Evolutionary conservation across 176 grass and related monocot genomes (phyloP).

Genomic region (Oryza meyeriana): DNA sequence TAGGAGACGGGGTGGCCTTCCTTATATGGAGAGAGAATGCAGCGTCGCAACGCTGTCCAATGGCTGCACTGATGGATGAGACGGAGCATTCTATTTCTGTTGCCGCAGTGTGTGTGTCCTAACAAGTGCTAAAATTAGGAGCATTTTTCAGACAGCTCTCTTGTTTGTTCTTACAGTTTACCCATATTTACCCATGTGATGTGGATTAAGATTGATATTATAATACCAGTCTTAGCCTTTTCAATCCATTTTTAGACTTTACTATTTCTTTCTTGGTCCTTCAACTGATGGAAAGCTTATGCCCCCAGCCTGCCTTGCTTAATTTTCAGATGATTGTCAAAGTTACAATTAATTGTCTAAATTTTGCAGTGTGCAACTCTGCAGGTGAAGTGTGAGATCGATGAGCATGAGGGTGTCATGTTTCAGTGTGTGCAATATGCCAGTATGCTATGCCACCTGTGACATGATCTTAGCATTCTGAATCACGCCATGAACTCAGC

Average conservation of each 20-base stretch:
- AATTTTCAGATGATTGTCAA: background rate
- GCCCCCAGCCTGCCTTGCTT: background rate
- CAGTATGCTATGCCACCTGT: background rate
- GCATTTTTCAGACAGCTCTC: background rate
- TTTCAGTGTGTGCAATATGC: background rate
- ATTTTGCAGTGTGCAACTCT: background rate
- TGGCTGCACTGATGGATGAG: constrained; percentile 27
- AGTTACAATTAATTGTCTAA: background rate
- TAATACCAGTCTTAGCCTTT: background rate
- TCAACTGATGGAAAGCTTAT: background rate
- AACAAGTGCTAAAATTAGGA: constrained; percentile 26
- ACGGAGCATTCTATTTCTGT: constrained; percentile 29
- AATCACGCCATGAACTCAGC: background rate
- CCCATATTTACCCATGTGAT: background rate
- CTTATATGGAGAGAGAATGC: constrained; percentile 7
- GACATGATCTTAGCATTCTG: background rate
- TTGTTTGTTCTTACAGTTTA: background rate
- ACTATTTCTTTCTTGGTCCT: constrained; percentile 31
- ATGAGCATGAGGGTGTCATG: background rate
- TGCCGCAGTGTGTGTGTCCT: background rate
- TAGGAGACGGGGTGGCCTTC: background rate
- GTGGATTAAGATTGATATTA: background rate
- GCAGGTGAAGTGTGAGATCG: background rate
- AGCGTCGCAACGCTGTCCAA: background rate
- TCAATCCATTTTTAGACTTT: constrained; percentile 51